These are phyloP conservation scores for Cryphonectria carpinicola DNA, from an alignment of 2,329 filamentous ascomycete species.

Conservation along the genomic window DNA sequence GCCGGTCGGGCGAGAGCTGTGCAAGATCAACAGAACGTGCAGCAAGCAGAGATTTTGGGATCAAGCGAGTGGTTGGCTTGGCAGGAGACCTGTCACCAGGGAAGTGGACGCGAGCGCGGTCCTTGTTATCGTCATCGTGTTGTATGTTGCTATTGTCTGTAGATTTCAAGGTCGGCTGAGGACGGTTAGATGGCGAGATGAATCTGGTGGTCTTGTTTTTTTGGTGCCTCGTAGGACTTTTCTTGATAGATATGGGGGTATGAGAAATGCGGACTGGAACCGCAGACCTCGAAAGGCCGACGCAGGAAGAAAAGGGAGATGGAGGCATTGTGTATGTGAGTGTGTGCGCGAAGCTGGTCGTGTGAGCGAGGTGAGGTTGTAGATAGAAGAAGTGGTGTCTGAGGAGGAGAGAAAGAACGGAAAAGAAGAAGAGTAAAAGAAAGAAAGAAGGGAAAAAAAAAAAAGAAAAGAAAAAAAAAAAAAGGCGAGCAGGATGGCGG, in stretches of 20 bases:
- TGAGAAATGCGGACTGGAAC: slow-evolving; percentile 7
- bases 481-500: neutral
- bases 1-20: slow-evolving; percentile 7
- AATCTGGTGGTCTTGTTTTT: slow-evolving; percentile 10
- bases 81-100: slow-evolving; percentile 7
- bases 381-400: neutral
- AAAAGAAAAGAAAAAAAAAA: no score
- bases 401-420: neutral
- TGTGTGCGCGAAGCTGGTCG: neutral
- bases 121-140: neutral
- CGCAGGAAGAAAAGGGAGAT: neutral
- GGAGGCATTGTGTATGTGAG: slow-evolving; percentile 5
- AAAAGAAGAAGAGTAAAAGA: neutral
- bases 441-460: no score
- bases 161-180: neutral
- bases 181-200: slow-evolving; percentile 12
- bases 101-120: neutral
- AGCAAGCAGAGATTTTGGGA: neutral
- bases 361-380: neutral
- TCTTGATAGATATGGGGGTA: neutral
- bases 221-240: slow-evolving; percentile 13
- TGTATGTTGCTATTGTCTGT: neutral
- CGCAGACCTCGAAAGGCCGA: slow-evolving; percentile 15
- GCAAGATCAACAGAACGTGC: neutral
- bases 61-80: neutral